Percentiles rank a stretch among this genome's conserved stretches.
Conservation (phyloP, 768 basidiomycete species). For the Glaciozyma martinii region DNA sequence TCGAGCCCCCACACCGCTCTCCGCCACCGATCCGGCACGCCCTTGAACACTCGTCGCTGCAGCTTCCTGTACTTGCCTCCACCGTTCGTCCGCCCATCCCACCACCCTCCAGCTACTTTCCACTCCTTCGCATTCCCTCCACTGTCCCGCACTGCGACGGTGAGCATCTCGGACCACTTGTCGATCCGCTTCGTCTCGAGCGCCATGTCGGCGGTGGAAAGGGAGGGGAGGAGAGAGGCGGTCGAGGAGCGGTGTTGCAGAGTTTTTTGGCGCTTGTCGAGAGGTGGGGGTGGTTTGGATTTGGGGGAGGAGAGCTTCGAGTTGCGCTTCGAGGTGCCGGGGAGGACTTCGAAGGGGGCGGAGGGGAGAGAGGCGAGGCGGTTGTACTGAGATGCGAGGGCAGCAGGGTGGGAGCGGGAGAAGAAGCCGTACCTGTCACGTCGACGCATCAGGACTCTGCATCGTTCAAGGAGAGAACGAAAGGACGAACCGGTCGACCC, state of each 20-base stretch:
- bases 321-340: constrained; percentile 35
- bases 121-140: constrained; percentile 70
- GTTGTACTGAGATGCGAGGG: constrained; percentile 49
- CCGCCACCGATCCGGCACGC: constrained; percentile 93
- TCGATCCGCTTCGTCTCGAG: constrained; percentile 69
- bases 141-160: constrained; percentile 54
- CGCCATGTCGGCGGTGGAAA: constrained; percentile 39
- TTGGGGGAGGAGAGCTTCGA: constrained; percentile 29
- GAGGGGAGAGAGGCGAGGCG: constrained; percentile 65
- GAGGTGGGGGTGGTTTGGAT: constrained; percentile 42
- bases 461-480: background rate
- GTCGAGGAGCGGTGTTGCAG: constrained; percentile 24
- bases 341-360: constrained; percentile 53
- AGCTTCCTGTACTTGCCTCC: constrained; percentile 35
- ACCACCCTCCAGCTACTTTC: constrained; percentile 46
- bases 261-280: constrained; percentile 15
- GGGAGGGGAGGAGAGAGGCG: constrained; percentile 39
- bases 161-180: constrained; percentile 87
- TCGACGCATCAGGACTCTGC: background rate
- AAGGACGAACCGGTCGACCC: constrained; percentile 52
- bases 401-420: constrained; percentile 50
- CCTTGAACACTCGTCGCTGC: constrained; percentile 76
- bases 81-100: constrained; percentile 6
- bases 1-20: constrained; percentile 66
- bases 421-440: constrained; percentile 80